phyloP scores from a whole-genome alignment of 345 rosid species.

The Lumnitzera racemosa region DNA sequence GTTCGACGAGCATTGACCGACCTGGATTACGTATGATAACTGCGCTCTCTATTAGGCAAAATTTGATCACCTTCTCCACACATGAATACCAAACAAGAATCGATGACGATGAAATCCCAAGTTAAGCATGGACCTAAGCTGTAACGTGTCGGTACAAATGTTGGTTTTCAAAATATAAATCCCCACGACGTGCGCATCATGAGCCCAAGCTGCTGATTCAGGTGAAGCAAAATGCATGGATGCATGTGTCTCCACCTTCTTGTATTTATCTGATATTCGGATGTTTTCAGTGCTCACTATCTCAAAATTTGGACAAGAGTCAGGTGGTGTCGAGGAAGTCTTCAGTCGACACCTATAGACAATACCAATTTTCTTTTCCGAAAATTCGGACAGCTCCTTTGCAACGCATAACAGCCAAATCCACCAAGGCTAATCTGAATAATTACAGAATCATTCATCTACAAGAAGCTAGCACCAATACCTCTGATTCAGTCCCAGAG shows the following conservation, averaged over 20 bases:
- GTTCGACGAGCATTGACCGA: too few relatives aligned
- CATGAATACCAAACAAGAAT: too few relatives aligned
- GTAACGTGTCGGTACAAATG: conserved; percentile 16
- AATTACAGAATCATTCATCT: conserved; percentile 29
- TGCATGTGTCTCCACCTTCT: conserved; percentile 72
- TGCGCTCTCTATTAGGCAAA: too few relatives aligned
- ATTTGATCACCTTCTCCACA: too few relatives aligned
- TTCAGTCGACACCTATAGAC: conserved; percentile 78
- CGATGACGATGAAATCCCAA: too few relatives aligned
- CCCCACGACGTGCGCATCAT: conserved; percentile 42
- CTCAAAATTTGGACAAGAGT: conserved; percentile 60
- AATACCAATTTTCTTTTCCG: conserved; percentile 49
- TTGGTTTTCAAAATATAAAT: conserved; percentile 32
- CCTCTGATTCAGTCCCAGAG: too few relatives aligned
- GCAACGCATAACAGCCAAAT: conserved; percentile 49
- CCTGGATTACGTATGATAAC: too few relatives aligned
- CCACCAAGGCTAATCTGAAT: conserved; percentile 82
- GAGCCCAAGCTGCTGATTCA: conserved; percentile 31
- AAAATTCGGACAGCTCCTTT: conserved; percentile 42
- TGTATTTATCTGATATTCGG: conserved; percentile 26
- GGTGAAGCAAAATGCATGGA: conserved; percentile 74
- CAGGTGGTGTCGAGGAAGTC: conserved; percentile 83
- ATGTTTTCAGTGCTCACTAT: conserved; percentile 20
- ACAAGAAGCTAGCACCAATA: neutral
- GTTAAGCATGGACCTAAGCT: too few relatives aligned